A percentile compares a stretch with the other conserved stretches of the same genome.
Conservation (phyloP, 352 stramenopile genomes). For the Globisporangium uncinulatum region DNA sequence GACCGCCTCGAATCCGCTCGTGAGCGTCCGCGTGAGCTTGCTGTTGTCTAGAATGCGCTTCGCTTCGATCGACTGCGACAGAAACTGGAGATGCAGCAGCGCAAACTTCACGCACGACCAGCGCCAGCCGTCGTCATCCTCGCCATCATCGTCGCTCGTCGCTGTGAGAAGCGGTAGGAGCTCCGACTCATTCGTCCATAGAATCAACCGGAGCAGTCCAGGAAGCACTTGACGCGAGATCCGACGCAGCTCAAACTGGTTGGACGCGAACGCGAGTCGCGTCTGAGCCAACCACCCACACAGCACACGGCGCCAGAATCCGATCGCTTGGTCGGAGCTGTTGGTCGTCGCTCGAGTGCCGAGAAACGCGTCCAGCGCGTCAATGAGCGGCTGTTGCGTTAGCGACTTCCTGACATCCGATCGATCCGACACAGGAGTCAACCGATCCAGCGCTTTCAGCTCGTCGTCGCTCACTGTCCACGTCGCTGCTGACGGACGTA, state of each 20-base stretch:
- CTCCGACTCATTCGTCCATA: slow-evolving; percentile 40
- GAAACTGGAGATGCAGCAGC: slow-evolving; percentile 35
- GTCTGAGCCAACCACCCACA: slow-evolving; percentile 27
- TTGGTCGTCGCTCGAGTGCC: slow-evolving; percentile 6
- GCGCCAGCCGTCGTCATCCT: slow-evolving; percentile 9
- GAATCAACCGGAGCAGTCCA: slow-evolving; percentile 37
- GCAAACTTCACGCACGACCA: slow-evolving; percentile 36
- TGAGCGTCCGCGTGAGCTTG: not conserved
- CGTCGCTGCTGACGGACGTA: slow-evolving; percentile 12
- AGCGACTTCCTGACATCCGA: not conserved
- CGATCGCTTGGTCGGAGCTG: not conserved
- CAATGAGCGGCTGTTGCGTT: not conserved
- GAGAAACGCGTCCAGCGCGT: not conserved
- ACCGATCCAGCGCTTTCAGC: not conserved
- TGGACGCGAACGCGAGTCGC: slow-evolving; percentile 33
- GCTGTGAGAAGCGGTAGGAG: slow-evolving; percentile 6
- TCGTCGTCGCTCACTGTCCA: slow-evolving; percentile 32
- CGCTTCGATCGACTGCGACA: slow-evolving; percentile 4
- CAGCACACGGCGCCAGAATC: slow-evolving; percentile 31
- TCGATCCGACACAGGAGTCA: not conserved
- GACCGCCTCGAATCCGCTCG: not conserved
- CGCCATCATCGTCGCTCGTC: slow-evolving; percentile 1
- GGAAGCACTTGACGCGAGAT: slow-evolving; percentile 58
- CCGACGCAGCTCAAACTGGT: slow-evolving; percentile 61
- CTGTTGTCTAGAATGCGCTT: not conserved